Percentiles rank a stretch among this genome's conserved stretches.
phyloP scores from a whole-genome alignment of 805 yeast species.

The Candida coleopterorum region DNA sequence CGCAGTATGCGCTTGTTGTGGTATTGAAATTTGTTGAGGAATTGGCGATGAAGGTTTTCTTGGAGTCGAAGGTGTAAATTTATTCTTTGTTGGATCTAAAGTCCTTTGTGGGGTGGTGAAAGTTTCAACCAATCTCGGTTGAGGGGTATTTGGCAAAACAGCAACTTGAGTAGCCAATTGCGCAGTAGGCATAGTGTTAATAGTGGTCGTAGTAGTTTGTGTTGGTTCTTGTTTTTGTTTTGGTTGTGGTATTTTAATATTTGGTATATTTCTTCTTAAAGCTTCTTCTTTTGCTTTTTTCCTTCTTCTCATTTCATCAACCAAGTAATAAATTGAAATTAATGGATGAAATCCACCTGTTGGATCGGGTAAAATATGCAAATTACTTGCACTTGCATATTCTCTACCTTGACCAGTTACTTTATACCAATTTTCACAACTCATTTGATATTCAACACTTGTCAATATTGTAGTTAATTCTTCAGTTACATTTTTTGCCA shows the following conservation, averaged over 20 bases:
- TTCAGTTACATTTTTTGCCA: conserved; percentile 51
- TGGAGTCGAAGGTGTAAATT: conserved; percentile 4
- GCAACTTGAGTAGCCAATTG: conserved; percentile 9
- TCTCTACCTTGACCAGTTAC: conserved; percentile 34
- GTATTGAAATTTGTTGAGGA: conserved; percentile 20
- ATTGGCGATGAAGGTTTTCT: conserved; percentile 12
- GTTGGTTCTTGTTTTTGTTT: conserved; percentile 2
- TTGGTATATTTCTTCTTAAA: conserved; percentile 23
- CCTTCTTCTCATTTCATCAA: conserved; percentile 76
- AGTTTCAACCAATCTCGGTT: conserved; percentile 16
- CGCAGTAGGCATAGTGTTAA: too few species aligned
- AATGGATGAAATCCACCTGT: conserved; percentile 85
- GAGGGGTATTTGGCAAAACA: conserved; percentile 9
- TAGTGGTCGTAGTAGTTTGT: too few species aligned
- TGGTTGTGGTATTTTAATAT: conserved; percentile 11
- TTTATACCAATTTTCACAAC: conserved; percentile 59
- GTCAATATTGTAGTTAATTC: conserved; percentile 55
- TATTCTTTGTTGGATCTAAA: conserved; percentile 4
- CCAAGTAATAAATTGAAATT: conserved; percentile 79
- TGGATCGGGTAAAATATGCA: conserved; percentile 58
- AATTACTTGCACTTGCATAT: conserved; percentile 30
- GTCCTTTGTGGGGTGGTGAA: conserved; percentile 6
- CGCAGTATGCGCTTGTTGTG: conserved; percentile 39
- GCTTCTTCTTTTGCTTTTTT: conserved; percentile 56
- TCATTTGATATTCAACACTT: conserved; percentile 61